These are phyloP conservation scores for Canavalia ensiformis DNA, from an alignment of 306 rosid species.

Conservation along the genomic window DNA sequence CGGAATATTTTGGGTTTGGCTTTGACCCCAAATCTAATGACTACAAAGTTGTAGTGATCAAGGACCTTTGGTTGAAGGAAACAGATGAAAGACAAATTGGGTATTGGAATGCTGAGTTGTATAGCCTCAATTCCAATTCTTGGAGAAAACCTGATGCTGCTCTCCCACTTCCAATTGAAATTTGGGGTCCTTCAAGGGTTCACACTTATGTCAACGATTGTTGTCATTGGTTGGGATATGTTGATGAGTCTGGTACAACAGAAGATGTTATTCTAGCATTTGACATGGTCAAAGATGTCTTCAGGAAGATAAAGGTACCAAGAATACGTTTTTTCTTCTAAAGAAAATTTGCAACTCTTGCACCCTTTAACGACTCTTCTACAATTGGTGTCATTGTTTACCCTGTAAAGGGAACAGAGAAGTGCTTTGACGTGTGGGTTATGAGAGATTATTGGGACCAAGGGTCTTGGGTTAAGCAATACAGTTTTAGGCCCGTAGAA, in stretches of 20 bases:
- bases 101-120: slow-evolving; percentile 41
- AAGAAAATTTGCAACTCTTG: not conserved
- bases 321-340: not conserved
- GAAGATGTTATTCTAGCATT: slow-evolving; percentile 40
- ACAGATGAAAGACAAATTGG: slow-evolving; percentile 42
- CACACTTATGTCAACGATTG: slow-evolving; percentile 42
- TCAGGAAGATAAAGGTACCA: slow-evolving; percentile 40
- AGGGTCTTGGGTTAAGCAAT: slow-evolving; percentile 47
- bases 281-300: slow-evolving; percentile 25
- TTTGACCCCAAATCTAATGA: slow-evolving; percentile 38
- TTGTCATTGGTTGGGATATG: slow-evolving; percentile 44
- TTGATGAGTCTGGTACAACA: not conserved
- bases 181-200: slow-evolving; percentile 38
- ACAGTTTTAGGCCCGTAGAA: slow-evolving; percentile 1
- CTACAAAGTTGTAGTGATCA: slow-evolving; percentile 41
- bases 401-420: slow-evolving; percentile 20
- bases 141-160: slow-evolving; percentile 36
- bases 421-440: slow-evolving; percentile 39
- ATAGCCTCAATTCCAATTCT: slow-evolving; percentile 36
- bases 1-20: slow-evolving; percentile 34
- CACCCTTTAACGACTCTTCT: slow-evolving; percentile 23
- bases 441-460: slow-evolving; percentile 40
- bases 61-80: slow-evolving; percentile 38
- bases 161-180: slow-evolving; percentile 38
- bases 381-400: slow-evolving; percentile 19